phyloP scores from a whole-genome alignment of 1,284 basidiomycete genomes.

The Leccinum pachyderme region DNA sequence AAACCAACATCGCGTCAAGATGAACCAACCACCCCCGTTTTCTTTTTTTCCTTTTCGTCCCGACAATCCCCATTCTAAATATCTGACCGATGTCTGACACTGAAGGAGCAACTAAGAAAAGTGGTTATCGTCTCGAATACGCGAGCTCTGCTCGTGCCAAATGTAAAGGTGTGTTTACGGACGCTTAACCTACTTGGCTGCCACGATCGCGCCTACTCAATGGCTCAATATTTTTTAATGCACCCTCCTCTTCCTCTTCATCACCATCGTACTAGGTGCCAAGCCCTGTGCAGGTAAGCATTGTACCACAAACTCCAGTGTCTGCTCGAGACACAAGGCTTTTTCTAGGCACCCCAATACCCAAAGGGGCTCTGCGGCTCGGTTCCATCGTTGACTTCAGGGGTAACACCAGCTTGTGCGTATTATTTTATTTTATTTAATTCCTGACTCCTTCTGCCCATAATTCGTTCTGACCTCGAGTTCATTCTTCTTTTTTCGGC shows the following conservation, averaged over 20 bases:
- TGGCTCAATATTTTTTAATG: not conserved
- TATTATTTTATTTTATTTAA: conserved; percentile 16
- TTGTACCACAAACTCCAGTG: conserved; percentile 6
- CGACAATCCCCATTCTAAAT: conserved; percentile 13
- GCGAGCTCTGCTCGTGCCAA: conserved; percentile 64
- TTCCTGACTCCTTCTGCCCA: not conserved
- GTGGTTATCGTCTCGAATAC: conserved; percentile 79
- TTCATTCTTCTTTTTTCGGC: not conserved
- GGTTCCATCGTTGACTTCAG: conserved; percentile 77
- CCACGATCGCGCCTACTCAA: conserved; percentile 11
- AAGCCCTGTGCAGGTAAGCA: conserved; percentile 71
- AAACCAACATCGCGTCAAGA: conserved; percentile 40
- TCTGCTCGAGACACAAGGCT: conserved; percentile 15
- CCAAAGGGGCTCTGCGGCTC: conserved; percentile 71
- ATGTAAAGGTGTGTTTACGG: conserved; percentile 68
- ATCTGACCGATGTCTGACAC: conserved; percentile 53
- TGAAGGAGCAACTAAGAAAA: conserved; percentile 45
- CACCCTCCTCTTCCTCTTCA: conserved; percentile 11
- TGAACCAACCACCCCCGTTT: conserved; percentile 36
- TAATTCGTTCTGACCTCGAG: not conserved
- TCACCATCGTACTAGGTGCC: conserved; percentile 48
- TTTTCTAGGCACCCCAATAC: conserved; percentile 61
- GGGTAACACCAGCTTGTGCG: conserved; percentile 71
- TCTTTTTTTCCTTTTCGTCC: conserved; percentile 21
- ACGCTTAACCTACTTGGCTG: conserved; percentile 13